Base-by-base conservation (phyloP, 2,329 filamentous ascomycete genomes). In the Lithohypha guttulata region DNA sequence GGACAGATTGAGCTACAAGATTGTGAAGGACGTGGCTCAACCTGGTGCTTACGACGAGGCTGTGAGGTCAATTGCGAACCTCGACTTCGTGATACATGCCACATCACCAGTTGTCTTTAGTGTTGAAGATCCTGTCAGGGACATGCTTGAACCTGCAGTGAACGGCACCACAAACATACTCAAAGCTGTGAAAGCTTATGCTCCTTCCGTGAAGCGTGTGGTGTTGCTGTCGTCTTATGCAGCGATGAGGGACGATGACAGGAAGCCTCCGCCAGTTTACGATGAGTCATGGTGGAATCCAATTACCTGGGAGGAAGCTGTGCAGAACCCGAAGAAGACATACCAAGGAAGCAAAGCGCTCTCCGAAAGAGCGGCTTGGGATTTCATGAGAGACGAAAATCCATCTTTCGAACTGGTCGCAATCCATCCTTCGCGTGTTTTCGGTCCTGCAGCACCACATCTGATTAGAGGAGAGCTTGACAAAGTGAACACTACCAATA, bases 31-130 rank as follows among this genome's bases (percentile, higher is more conserved):
- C 31, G 41, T 47, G 34, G 39, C 32, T 9, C 28, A 15, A 9
- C 30, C 31, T 14, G 43, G 41, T 23, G 47, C 45, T 8, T 49
- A 45, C 45, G 67, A 76, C 41, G 52, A 64, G 46, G 72, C 56
- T 4, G 54, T 61, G 31, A 51, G 53, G 40, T 58, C 59, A 2
- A 49, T 61, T 1, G 58, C 60, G 0, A 72, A 75, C 0, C 81
- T 89, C 46, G 77, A 83, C 50, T 77, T 72, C 33, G 80, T 89
- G 31, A 69, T 85, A 36, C 79, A 84, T 56, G 83, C 79, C 3
- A 79, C 81, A 2, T 78, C 73, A 0, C 81, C 83, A 0, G 86
- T 82, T 62, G 77, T 81, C 51, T 71, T 77, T 55, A 79, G 79
- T 21, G 75, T 89, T 37, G 76, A 82, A 20, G 69, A 77, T 49